Evolutionary conservation across 1,284 basidiomycete species (phyloP), one percentile per base, ranked within the genome.

Genomic region (Cystobasidium sp.): DNA sequence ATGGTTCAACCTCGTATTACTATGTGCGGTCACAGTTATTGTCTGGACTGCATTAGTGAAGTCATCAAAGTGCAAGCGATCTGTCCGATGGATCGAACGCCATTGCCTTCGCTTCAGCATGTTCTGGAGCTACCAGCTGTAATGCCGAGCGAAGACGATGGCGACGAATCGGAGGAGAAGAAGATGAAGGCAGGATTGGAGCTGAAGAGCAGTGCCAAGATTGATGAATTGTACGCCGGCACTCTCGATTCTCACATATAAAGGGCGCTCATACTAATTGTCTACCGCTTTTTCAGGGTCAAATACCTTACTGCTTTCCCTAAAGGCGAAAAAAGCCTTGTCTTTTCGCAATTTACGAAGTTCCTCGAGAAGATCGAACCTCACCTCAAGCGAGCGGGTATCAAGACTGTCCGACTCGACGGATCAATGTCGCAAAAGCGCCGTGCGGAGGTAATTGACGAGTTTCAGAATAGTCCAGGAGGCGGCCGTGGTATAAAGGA

Each of bases 271-370:
- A 49, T 49, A 49, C n/a, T n/a, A 49, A n/a, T n/a, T 49, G n/a
- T 14, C n/a, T n/a, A n/a, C 6, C 14, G 12, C 14, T 39, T 24
- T 39, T 58, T 3, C 18, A 71, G 69, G 37, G 39, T 71, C 44
- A 62, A 64, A 22, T 71, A 71, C 49, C 59, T 71, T 2, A 71
- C 52, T n/a, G 59, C 61, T 16, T 71, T 71, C 24, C 59, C 69
- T 3, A 71, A 71, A 55, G 61, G 59, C 24, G 55, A 71, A 51
- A 79, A 79, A 61, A 77, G 75, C 14, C 61, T 80, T 4, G 78
- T 80, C 1, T 80, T 80, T 53, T 79, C 78, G 9, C 74, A 80
- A 77, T 80, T 79, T 78, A 80, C 79, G 1, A 63, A 73, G 9
- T 79, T 80, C 56, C 66, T 80, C 14, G 76, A 78, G 46, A 74